These are phyloP conservation scores for Fraxinus baroniana DNA, from an alignment of 305 asterid genomes.

Conservation along the genomic window DNA sequence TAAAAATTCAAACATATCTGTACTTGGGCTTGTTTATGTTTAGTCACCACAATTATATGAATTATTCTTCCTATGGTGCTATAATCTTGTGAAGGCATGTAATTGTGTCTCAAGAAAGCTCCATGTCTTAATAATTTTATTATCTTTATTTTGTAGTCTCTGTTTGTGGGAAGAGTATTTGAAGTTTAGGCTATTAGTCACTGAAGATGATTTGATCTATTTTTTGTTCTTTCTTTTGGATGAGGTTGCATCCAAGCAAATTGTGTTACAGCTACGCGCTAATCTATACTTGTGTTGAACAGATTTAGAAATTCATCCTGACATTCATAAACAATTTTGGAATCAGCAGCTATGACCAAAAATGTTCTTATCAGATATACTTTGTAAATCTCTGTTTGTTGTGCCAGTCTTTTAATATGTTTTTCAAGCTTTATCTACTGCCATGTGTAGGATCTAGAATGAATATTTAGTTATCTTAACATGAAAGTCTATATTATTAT, in stretches of 20 bases:
- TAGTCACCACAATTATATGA: neutral
- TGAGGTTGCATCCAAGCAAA: conserved; percentile 14
- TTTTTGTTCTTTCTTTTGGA: neutral
- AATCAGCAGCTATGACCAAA: conserved; percentile 94
- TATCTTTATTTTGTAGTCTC: neutral
- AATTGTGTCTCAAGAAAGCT: neutral
- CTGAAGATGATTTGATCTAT: neutral
- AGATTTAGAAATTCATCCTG: conserved; percentile 93
- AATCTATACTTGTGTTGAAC: conserved; percentile 27
- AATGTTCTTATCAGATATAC: conserved; percentile 83
- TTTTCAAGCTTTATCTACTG: conserved; percentile 10
- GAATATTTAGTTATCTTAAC: neutral
- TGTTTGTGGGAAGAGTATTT: neutral
- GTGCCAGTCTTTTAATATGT: conserved; percentile 15
- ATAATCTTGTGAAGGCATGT: neutral
- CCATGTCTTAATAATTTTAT: neutral
- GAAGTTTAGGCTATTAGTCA: neutral
- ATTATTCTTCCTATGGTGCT: neutral
- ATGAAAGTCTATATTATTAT: neutral
- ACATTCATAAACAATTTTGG: conserved; percentile 84
- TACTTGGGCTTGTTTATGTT: neutral
- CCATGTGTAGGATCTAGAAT: conserved; percentile 3
- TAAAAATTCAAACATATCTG: neutral
- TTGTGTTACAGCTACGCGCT: conserved; percentile 15
- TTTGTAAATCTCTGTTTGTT: conserved; percentile 48